Conservation (phyloP, 495 filamentous ascomycete genomes). For the Aspergillus funiculosus region DNA sequence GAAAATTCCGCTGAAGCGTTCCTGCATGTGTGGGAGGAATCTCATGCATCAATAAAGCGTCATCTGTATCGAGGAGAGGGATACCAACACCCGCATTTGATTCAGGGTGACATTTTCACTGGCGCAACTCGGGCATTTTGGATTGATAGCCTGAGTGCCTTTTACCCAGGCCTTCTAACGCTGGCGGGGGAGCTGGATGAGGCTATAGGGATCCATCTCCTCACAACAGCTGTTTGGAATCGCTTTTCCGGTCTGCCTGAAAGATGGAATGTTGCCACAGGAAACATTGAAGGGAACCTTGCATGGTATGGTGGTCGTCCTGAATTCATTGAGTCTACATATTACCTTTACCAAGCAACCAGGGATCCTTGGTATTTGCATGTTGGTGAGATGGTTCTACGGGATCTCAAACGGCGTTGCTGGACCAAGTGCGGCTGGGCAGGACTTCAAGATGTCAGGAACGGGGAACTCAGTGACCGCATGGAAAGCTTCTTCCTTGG, state of each 20-base stretch:
- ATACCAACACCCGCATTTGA: constrained; percentile 84
- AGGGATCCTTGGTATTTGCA: constrained; percentile 94
- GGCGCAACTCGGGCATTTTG: constrained; percentile 78
- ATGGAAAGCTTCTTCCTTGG: constrained; percentile 99
- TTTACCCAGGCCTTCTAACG: constrained; percentile 87
- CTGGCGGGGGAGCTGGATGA: constrained; percentile 84
- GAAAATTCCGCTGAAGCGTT: constrained; percentile 73
- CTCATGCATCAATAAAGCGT: constrained; percentile 77
- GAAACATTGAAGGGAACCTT: constrained; percentile 77
- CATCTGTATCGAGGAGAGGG: constrained; percentile 63
- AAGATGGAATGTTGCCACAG: constrained; percentile 83
- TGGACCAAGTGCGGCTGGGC: constrained; percentile 95
- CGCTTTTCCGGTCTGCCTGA: constrained; percentile 89
- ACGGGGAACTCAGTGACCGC: constrained; percentile 82
- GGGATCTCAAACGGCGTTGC: constrained; percentile 82
- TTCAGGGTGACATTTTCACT: constrained; percentile 82
- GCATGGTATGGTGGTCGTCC: constrained; percentile 93
- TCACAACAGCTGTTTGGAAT: constrained; percentile 90
- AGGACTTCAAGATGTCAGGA: constrained; percentile 86
- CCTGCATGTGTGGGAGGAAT: constrained; percentile 76
- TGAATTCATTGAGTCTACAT: constrained; percentile 94
- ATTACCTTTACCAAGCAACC: constrained; percentile 88
- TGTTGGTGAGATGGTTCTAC: constrained; percentile 89
- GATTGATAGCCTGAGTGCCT: constrained; percentile 93
- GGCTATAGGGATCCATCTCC: constrained; percentile 78